A percentile compares a stretch with the other conserved stretches of the same genome.
Evolutionary conservation across 2,329 filamentous ascomycete species (phyloP).

Genomic region (Calonectria montana): DNA sequence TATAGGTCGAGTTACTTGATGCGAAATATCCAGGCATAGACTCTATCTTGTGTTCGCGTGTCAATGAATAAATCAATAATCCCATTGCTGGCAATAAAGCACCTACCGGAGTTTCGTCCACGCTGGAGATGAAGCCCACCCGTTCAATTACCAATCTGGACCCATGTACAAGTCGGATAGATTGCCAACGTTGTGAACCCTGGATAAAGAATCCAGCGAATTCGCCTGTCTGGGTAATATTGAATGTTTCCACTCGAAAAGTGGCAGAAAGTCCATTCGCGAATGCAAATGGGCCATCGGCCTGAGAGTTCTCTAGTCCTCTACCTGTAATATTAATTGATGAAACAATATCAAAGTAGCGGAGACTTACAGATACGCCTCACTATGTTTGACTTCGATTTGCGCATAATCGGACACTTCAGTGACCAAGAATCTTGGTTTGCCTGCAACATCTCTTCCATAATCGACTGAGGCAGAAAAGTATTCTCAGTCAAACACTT

Average conservation of each 20-base stretch:
- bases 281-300: slow-evolving; percentile 4
- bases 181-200: slow-evolving; percentile 10
- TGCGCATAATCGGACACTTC: background rate
- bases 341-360: background rate
- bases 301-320: background rate
- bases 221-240: background rate
- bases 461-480: background rate
- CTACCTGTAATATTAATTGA: background rate
- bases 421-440: background rate
- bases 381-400: slow-evolving; percentile 2
- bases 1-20: background rate
- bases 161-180: background rate
- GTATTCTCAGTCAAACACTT: too few relatives aligned
- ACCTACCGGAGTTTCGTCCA: background rate
- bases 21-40: background rate
- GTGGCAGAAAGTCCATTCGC: background rate
- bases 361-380: background rate
- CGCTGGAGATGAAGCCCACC: background rate
- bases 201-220: background rate
- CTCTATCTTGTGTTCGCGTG: background rate
- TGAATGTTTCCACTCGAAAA: slow-evolving; percentile 11
- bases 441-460: background rate
- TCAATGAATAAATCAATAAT: background rate
- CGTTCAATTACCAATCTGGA: background rate
- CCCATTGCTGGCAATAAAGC: background rate